Percentiles rank a stretch among this genome's conserved stretches.
These are phyloP conservation scores for Tremella mesenterica DNA, from an alignment of 768 basidiomycete genomes.

Conservation along the genomic window DNA sequence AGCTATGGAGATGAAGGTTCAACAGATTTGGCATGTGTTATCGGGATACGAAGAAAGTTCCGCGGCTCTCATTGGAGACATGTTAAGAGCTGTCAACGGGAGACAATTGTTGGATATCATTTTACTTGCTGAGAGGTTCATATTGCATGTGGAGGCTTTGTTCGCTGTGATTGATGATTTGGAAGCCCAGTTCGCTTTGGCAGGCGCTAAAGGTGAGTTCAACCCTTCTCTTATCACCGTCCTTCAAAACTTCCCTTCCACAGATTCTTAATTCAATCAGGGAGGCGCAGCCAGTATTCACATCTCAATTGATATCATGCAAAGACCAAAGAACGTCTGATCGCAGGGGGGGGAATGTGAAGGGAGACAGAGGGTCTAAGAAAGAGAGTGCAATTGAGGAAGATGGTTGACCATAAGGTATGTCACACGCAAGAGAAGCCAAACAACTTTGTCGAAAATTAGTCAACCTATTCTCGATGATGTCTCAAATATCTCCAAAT, in stretches of 20 bases:
- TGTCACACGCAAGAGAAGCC: slow-evolving; percentile 96
- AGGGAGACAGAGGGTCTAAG: no score
- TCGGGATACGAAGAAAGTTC: slow-evolving; percentile 99
- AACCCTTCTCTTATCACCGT: no score
- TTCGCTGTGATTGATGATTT: slow-evolving; percentile 96
- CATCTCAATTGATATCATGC: no score
- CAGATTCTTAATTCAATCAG: background rate
- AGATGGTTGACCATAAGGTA: slow-evolving; percentile 55
- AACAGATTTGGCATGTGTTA: slow-evolving; percentile 97
- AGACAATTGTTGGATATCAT: slow-evolving; percentile 94
- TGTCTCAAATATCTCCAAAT: slow-evolving; percentile 67
- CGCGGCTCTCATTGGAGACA: slow-evolving; percentile 97
- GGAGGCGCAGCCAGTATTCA: no score
- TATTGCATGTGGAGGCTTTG: slow-evolving; percentile 92
- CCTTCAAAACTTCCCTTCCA: background rate
- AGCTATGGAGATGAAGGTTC: slow-evolving; percentile 93
- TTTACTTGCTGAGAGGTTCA: slow-evolving; percentile 96
- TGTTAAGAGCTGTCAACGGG: slow-evolving; percentile 94
- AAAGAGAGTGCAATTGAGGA: slow-evolving; percentile 10
- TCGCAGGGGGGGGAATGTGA: no score
- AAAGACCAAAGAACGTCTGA: no score
- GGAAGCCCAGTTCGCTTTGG: slow-evolving; percentile 71
- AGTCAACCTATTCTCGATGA: slow-evolving; percentile 90
- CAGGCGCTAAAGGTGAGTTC: slow-evolving; percentile 71
- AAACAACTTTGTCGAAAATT: slow-evolving; percentile 98